phyloP scores from a whole-genome alignment of 2,329 filamentous ascomycete genomes.

The Fusarium ambrosium region DNA sequence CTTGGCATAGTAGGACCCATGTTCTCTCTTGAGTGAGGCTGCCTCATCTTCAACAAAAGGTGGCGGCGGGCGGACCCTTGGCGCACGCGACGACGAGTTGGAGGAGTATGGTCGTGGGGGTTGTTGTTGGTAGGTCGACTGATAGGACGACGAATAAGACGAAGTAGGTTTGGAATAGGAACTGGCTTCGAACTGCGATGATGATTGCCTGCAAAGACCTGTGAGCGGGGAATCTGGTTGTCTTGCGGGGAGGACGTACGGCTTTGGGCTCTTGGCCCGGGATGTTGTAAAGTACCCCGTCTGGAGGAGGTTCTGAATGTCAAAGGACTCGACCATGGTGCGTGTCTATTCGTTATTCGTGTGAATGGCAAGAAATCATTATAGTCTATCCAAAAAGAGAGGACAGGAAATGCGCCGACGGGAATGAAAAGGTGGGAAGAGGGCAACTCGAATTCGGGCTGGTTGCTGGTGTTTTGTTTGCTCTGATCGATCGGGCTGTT shows the following conservation, averaged over 20 bases:
- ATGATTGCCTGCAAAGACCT: constrained; percentile 29
- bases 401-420: constrained; percentile 22
- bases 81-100: constrained; percentile 25
- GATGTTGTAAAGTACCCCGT: constrained; percentile 66
- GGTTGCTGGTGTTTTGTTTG: constrained; percentile 33
- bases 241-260: constrained; percentile 39
- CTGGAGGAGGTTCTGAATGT: constrained; percentile 62
- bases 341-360: constrained; percentile 31
- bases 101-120: constrained; percentile 32
- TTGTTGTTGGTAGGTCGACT: constrained; percentile 39
- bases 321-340: constrained; percentile 60
- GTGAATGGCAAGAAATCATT: constrained; percentile 39
- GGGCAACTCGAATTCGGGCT: constrained; percentile 9
- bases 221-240: constrained; percentile 27
- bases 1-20: constrained; percentile 54
- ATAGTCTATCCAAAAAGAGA: constrained; percentile 31
- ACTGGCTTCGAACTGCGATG: constrained; percentile 34
- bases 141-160: constrained; percentile 28
- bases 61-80: constrained; percentile 66
- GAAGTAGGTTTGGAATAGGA: constrained; percentile 29
- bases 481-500: constrained; percentile 11
- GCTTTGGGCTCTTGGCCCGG: constrained; percentile 53
- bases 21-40: constrained; percentile 72
- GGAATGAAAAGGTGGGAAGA: constrained; percentile 12
- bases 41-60: constrained; percentile 79